Conservation (phyloP, 805 yeast genomes). For the Priceomyces carsonii region DNA sequence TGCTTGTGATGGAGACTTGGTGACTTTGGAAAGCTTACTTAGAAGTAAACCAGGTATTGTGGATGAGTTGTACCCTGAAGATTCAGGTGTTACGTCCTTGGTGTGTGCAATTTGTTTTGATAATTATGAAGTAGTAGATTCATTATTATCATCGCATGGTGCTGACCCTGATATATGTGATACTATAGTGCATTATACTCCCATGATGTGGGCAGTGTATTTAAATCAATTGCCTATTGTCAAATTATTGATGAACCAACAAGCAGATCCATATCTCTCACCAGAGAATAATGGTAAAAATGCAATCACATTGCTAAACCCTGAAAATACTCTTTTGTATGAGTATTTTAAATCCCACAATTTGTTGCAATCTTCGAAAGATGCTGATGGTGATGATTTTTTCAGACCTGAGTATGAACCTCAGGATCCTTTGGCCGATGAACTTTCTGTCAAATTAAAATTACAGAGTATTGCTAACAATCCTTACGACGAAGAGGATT, state of each 20-base stretch:
- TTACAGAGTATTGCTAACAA: slow-evolving; percentile 31
- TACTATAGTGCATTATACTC: slow-evolving; percentile 54
- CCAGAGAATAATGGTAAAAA: slow-evolving; percentile 36
- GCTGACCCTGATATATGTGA: slow-evolving; percentile 56
- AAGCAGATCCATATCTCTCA: slow-evolving; percentile 58
- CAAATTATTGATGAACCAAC: slow-evolving; percentile 56
- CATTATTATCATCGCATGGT: slow-evolving; percentile 39
- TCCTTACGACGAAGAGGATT: slow-evolving; percentile 13
- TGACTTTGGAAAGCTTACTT: slow-evolving; percentile 28
- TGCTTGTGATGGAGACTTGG: slow-evolving; percentile 39
- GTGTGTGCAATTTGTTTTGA: slow-evolving; percentile 58
- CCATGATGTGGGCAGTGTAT: slow-evolving; percentile 86
- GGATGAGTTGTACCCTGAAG: slow-evolving; percentile 25
- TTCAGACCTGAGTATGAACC: slow-evolving; percentile 13
- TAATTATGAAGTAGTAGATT: slow-evolving; percentile 48
- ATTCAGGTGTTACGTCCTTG: slow-evolving; percentile 32
- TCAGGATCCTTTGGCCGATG: slow-evolving; percentile 32
- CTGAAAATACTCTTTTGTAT: slow-evolving; percentile 52
- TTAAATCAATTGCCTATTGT: slow-evolving; percentile 57
- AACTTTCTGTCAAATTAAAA: slow-evolving; percentile 32
- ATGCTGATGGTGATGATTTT: slow-evolving; percentile 16
- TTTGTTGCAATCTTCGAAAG: slow-evolving; percentile 19
- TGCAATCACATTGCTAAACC: slow-evolving; percentile 59
- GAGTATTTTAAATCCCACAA: slow-evolving; percentile 59
- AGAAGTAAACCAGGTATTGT: slow-evolving; percentile 22